phyloP scores from a whole-genome alignment of 192 early-diverging fungal species.

The Dimargaris verticillata region DNA sequence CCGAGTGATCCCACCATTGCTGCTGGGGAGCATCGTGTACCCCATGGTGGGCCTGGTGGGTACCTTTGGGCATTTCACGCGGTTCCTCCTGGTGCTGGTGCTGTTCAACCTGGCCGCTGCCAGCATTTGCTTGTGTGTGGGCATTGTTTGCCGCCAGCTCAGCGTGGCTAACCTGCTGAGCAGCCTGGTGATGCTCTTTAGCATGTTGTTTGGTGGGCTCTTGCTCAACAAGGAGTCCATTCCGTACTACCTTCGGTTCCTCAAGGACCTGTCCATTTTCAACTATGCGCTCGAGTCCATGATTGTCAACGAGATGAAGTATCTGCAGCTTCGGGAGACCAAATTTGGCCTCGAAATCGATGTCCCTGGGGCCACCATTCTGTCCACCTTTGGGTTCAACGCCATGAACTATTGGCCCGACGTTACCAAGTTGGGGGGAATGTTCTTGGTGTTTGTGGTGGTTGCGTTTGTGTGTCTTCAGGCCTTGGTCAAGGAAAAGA shows the following conservation, averaged over 20 bases:
- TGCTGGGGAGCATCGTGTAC: conserved; percentile 69
- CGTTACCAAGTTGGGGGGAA: conserved; percentile 37
- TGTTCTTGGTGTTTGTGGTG: conserved; percentile 42
- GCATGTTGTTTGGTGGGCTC: conserved; percentile 80
- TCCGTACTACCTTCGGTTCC: conserved; percentile 40
- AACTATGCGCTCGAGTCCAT: conserved; percentile 82
- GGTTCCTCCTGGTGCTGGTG: conserved; percentile 59
- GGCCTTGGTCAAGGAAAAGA: conserved; percentile 61
- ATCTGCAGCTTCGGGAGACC: conserved; percentile 59
- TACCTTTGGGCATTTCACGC: conserved; percentile 39
- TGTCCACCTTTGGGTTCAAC: conserved; percentile 80
- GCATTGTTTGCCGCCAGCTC: conserved; percentile 52
- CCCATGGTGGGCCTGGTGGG: conserved; percentile 67
- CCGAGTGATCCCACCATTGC: conserved; percentile 61
- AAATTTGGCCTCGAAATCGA: conserved; percentile 70
- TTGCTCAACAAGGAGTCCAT: conserved; percentile 78
- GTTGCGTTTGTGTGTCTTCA: conserved; percentile 64
- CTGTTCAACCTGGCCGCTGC: conserved; percentile 68
- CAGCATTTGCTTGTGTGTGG: conserved; percentile 54
- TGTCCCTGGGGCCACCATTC: conserved; percentile 66
- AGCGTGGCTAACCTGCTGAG: conserved; percentile 61
- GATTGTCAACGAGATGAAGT: conserved; percentile 75
- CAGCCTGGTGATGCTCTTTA: conserved; percentile 70
- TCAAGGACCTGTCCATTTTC: conserved; percentile 66
- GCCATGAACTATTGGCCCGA: conserved; percentile 69